phyloP scores from a whole-genome alignment of 2,329 filamentous ascomycete species.

The Fusarium domesticum region DNA sequence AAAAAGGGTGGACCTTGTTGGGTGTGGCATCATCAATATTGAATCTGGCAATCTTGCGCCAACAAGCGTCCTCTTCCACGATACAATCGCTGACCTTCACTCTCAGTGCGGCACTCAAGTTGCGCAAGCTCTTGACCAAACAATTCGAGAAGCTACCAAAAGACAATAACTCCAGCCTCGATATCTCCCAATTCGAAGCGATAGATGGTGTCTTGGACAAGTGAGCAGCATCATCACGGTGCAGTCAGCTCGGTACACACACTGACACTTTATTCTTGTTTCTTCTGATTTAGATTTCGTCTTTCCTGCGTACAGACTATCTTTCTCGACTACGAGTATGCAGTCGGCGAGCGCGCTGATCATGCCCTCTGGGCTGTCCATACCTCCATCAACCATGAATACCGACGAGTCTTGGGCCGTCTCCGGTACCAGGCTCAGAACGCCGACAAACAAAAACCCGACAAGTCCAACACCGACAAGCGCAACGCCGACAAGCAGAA shows the following conservation, averaged over 20 bases:
- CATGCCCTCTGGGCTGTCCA: constrained; percentile 75
- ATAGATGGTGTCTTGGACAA: constrained; percentile 43
- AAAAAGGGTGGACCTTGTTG: not conserved
- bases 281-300: constrained; percentile 55
- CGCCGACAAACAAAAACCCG: constrained; percentile 49
- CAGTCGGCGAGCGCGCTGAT: constrained; percentile 63
- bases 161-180: constrained; percentile 35
- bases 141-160: constrained; percentile 43
- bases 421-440: constrained; percentile 50
- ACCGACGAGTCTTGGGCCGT: constrained; percentile 65
- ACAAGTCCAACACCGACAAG: constrained; percentile 24
- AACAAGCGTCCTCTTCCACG: constrained; percentile 9
- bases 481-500: constrained; percentile 25
- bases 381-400: constrained; percentile 71
- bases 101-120: constrained; percentile 41
- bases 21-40: constrained; percentile 3
- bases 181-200: constrained; percentile 43
- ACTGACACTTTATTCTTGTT: constrained; percentile 5
- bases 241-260: constrained; percentile 5
- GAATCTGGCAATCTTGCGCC: constrained; percentile 6
- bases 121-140: constrained; percentile 43
- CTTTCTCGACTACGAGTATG: constrained; percentile 68
- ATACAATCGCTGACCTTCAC: constrained; percentile 22
- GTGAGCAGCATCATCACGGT: constrained; percentile 30
- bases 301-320: constrained; percentile 68